Evolutionary conservation across 352 stramenopile genomes (phyloP), one percentile per base, ranked within the genome.

Genomic region (Pythium diclinum): DNA sequence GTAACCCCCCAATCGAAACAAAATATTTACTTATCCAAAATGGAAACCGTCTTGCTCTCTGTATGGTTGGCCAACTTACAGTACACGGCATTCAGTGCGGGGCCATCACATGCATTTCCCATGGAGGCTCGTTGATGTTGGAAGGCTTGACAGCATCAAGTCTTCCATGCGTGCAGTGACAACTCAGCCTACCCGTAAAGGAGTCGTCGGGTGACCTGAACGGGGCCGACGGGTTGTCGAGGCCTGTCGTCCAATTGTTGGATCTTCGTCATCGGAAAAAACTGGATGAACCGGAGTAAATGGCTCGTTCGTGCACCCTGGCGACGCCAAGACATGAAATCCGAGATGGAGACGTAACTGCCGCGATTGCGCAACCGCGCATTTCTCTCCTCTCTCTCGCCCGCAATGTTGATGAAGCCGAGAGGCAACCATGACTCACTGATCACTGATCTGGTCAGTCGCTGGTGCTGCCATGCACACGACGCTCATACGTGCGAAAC

Each of bases 241-340:
- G 10, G 42, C 6, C 0, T 40, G 58, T 57, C 47, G 47, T 64
- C 33, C 5, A 28, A 49, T 49, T 25, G 42, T 23, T 17, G 42
- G 14, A 16, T 13, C 42, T 49, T 49, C 42, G 42, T 49, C 42
- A 49, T 49, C 42, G 17, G 5, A 25, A 49, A 16, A 46, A 56
- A n/a, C n/a, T 63, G 7, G 54, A 49, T 51, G 55, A 25, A 13
- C 32, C 34, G 21, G 1, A 25, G 3, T 23, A 23, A 49, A 11
- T 53, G 56, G 46, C 58, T 51, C 58, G 58, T 64, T 64, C 46
- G 58, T 64, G 58, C 47, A 57, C 58, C 49, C 42, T 23, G 6
- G 51, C 14, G 51, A 44, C 14, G 51, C 28, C 51, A 57, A 32
- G 17, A 59, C 32, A 40, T 47, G 40, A 36, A 56, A 19, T 56